phyloP scores from a whole-genome alignment of 306 rosid genomes.

The Fragaria vesca region DNA sequence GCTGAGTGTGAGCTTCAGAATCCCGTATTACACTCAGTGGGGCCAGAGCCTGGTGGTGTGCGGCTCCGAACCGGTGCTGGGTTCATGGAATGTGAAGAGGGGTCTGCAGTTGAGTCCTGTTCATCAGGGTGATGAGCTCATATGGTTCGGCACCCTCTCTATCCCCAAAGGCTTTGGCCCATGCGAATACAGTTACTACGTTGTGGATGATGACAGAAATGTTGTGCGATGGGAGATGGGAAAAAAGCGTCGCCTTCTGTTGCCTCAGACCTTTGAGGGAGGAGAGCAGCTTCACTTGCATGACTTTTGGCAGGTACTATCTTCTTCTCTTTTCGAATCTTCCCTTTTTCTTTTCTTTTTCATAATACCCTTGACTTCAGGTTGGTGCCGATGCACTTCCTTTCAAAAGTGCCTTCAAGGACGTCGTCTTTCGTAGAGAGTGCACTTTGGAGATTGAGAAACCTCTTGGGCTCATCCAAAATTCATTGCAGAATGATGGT shows the following conservation, averaged over 20 bases:
- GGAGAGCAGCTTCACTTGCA: slow-evolving; percentile 69
- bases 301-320: slow-evolving; percentile 90
- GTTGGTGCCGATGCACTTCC: slow-evolving; percentile 82
- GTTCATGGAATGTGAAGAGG: slow-evolving; percentile 87
- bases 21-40: slow-evolving; percentile 87
- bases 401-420: slow-evolving; percentile 75
- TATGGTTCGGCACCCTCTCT: slow-evolving; percentile 72
- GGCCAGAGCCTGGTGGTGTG: slow-evolving; percentile 82
- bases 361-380: slow-evolving; percentile 35
- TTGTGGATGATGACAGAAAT: slow-evolving; percentile 70
- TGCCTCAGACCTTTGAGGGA: slow-evolving; percentile 60
- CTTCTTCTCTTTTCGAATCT: not conserved
- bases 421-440: slow-evolving; percentile 65
- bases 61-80: slow-evolving; percentile 81
- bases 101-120: slow-evolving; percentile 66
- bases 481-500: slow-evolving; percentile 57
- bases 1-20: slow-evolving; percentile 65
- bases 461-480: slow-evolving; percentile 44
- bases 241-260: slow-evolving; percentile 52
- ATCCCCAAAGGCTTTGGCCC: slow-evolving; percentile 57
- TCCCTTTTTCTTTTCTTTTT: not conserved
- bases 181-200: slow-evolving; percentile 75
- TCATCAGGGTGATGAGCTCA: slow-evolving; percentile 70
- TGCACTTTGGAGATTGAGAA: slow-evolving; percentile 38
- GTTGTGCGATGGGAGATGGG: slow-evolving; percentile 79